phyloP scores from a whole-genome alignment of 176 grass and related monocot species.

The Oropetium thomaeum region DNA sequence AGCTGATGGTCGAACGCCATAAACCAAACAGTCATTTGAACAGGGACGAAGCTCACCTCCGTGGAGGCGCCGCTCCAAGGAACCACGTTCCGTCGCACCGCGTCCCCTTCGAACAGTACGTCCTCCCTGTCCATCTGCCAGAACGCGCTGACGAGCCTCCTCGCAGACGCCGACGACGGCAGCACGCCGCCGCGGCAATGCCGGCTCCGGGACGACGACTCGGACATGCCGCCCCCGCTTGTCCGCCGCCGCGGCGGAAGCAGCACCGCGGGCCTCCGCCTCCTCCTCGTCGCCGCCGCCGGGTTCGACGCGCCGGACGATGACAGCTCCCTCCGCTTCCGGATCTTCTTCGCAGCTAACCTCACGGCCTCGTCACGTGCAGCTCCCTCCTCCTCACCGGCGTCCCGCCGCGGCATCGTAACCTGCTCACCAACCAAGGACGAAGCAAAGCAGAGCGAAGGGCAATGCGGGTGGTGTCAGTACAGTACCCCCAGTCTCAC shows the following conservation, averaged over 20 bases:
- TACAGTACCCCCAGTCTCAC: not conserved
- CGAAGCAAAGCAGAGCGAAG: not conserved
- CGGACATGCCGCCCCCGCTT: constrained; percentile 43
- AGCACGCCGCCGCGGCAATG: constrained; percentile 26
- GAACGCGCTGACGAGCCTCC: constrained; percentile 70
- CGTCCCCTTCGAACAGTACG: constrained; percentile 20
- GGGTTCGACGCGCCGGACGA: constrained; percentile 52
- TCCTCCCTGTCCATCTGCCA: constrained; percentile 63
- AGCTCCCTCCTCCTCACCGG: constrained; percentile 5
- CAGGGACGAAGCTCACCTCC: constrained; percentile 19
- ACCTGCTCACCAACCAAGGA: constrained; percentile 13
- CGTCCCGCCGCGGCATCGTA: constrained; percentile 44
- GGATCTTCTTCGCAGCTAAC: constrained; percentile 28
- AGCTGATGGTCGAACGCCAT: not conserved
- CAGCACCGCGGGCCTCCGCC: constrained; percentile 45
- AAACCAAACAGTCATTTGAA: not conserved
- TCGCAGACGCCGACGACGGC: constrained; percentile 36
- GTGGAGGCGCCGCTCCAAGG: constrained; percentile 31
- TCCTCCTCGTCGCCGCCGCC: constrained; percentile 33
- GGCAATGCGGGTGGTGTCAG: not conserved
- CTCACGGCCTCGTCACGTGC: constrained; percentile 1
- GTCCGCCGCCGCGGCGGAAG: constrained; percentile 37
- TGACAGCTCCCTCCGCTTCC: constrained; percentile 57
- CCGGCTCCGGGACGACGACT: constrained; percentile 41
- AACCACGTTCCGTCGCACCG: constrained; percentile 14